phyloP scores from a whole-genome alignment of 768 basidiomycete species.

The Hydnum rufescens region DNA sequence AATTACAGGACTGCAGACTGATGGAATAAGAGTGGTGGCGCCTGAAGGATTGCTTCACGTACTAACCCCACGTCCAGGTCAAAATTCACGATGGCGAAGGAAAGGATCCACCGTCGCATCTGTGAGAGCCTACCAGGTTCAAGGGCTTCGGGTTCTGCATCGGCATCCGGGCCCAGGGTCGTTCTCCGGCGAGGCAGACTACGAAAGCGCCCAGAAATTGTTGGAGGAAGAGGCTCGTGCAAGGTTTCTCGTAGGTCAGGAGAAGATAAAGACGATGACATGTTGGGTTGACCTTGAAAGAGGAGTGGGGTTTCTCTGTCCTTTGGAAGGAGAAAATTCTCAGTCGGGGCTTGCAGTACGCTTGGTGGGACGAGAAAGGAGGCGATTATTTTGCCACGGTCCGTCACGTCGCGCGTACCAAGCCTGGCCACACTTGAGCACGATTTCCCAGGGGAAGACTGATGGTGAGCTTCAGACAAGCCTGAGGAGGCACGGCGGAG shows the following conservation, averaged over 20 bases:
- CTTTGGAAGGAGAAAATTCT: neutral
- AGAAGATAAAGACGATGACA: neutral
- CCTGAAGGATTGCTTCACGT: too few relatives aligned
- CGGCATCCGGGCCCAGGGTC: neutral
- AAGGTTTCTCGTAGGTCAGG: neutral
- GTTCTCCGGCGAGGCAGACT: neutral
- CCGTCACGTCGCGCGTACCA: too few relatives aligned
- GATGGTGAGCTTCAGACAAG: too few relatives aligned
- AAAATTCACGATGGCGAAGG: constrained; percentile 62
- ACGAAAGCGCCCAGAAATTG: neutral
- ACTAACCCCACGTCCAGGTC: constrained; percentile 76
- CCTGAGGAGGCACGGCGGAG: too few relatives aligned
- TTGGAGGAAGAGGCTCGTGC: neutral
- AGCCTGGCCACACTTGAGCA: too few relatives aligned
- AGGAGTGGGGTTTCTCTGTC: too few relatives aligned
- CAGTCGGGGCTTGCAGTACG: neutral
- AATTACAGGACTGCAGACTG: constrained; percentile 42
- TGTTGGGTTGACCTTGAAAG: neutral
- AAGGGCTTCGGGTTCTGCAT: neutral
- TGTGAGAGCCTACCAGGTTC: constrained; percentile 20
- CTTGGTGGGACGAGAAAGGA: neutral
- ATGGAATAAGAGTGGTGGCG: too few relatives aligned
- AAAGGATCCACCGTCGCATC: constrained; percentile 47
- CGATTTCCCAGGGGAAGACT: too few relatives aligned
- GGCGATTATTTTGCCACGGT: neutral